These are phyloP conservation scores for Physcomitrium patens DNA, from an alignment of 225 moss, liverwort and hornwort species.

Conservation along the genomic window DNA sequence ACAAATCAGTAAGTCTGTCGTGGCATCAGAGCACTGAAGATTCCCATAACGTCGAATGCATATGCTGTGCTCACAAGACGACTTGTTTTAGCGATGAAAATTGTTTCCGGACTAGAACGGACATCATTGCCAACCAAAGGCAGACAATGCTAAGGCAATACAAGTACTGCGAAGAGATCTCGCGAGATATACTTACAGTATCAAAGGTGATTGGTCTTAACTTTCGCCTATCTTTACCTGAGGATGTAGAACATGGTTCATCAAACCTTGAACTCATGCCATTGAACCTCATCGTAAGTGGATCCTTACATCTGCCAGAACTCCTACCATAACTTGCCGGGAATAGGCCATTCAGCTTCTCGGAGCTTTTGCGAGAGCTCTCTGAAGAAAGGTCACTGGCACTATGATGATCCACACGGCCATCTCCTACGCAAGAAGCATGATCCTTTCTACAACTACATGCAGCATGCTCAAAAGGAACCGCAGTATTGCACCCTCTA, in stretches of 20 bases:
- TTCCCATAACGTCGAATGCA: background rate
- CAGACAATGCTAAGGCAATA: constrained; percentile 2
- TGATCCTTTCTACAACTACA: background rate
- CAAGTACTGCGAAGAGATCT: background rate
- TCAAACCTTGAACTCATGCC: background rate
- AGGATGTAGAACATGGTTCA: constrained; percentile 37
- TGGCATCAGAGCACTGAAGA: background rate
- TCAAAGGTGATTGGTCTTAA: constrained; percentile 34
- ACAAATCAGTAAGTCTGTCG: too few relatives aligned
- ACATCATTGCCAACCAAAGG: constrained; percentile 1
- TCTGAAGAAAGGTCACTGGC: background rate
- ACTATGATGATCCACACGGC: background rate
- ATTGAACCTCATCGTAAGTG: background rate
- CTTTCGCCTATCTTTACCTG: constrained; percentile 35
- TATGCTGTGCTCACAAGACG: background rate
- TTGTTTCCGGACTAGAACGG: background rate
- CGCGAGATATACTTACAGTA: constrained; percentile 26
- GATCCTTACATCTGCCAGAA: background rate
- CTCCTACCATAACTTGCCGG: background rate
- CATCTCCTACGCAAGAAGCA: background rate
- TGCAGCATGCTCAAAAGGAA: background rate
- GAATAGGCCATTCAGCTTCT: background rate
- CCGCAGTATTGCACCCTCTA: background rate
- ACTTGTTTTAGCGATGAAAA: background rate
- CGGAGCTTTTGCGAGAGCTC: too few relatives aligned